Base-by-base conservation (phyloP, 176 grass and related monocot species). In the Carex myosuroides region DNA sequence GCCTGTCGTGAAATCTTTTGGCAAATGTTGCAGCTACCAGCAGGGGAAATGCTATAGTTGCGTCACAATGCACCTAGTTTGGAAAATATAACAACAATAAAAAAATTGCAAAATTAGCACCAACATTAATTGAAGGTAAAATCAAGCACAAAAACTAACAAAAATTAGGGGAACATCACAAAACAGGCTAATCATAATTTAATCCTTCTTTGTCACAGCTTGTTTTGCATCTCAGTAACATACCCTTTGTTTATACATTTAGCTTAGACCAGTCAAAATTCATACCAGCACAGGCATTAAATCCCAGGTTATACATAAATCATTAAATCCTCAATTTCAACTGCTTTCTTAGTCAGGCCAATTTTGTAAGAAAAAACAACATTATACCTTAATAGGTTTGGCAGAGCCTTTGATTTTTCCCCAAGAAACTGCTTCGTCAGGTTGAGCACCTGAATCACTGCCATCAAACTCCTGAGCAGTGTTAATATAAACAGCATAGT, bases 381-480 rank as follows among this genome's bases (percentile, higher is more conserved):
- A 12, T 72, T 48, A 68, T 86, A 98, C 95, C 89, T 98, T 95
- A 14, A 95, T 83, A 76, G 89, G 86, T 85, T 95, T 95, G 8
- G 95, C 95, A 88, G 92, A 93, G 55, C 91, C 92, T 87, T 95
- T 98, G 59, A 98, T 98, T 83, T 98, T 98, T 82, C 92, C 92
- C 95, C 95, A 95, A 87, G 95, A 98, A 79, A 98, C 91, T 39
- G 95, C 95, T 80, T 98, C 95, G 35, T 98, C 95, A 70, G 95
- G 95, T 24, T 66, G 89, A 35, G 95, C 95, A 42, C 95, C 95
- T 22, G 95, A 98, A 72, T 98, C 95, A 85, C 95, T 98, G 57
- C 95, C 95, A 90, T 98, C 95, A 85, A 95, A 98, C 74, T 98
- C 92, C 85, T 98, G 91, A 82, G 89, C 95, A 24, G 95, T 98